Evolutionary conservation across 2,329 filamentous ascomycete species (phyloP).

Genomic region (Aspergillus thermomutatus): DNA sequence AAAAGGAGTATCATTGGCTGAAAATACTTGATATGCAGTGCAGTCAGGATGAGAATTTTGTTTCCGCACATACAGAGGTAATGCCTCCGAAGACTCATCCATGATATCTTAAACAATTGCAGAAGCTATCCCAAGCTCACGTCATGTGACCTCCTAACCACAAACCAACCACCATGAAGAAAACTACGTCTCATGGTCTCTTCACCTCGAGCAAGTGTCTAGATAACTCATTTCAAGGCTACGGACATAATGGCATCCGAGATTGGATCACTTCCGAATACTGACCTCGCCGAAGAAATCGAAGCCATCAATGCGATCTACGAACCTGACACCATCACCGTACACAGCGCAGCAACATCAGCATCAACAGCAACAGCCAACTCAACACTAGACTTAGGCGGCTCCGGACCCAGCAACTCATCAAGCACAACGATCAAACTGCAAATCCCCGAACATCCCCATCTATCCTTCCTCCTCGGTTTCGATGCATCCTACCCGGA

Average conservation of each 20-base stretch:
- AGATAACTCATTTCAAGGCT: neutral
- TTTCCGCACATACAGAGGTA: neutral
- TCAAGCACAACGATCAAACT: constrained; percentile 51
- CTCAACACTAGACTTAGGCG: constrained; percentile 27
- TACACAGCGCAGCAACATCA: constrained; percentile 22
- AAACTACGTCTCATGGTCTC: neutral
- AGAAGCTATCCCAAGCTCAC: neutral
- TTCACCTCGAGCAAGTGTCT: neutral
- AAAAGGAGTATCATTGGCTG: neutral
- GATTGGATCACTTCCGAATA: constrained; percentile 27
- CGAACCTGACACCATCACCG: constrained; percentile 59
- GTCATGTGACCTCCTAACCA: neutral
- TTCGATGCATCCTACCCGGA: constrained; percentile 75
- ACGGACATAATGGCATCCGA: constrained; percentile 15
- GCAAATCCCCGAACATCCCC: constrained; percentile 59
- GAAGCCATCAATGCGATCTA: constrained; percentile 57
- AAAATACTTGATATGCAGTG: neutral
- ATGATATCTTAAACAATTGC: neutral
- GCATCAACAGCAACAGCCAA: constrained; percentile 19
- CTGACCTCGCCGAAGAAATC: constrained; percentile 46
- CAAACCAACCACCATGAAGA: neutral
- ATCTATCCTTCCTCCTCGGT: constrained; percentile 50
- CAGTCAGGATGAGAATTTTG: neutral
- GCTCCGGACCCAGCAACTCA: constrained; percentile 10
- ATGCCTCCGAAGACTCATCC: neutral